These are phyloP conservation scores for Thuja plicata DNA, from an alignment of 83 land plant species.

Conservation along the genomic window DNA sequence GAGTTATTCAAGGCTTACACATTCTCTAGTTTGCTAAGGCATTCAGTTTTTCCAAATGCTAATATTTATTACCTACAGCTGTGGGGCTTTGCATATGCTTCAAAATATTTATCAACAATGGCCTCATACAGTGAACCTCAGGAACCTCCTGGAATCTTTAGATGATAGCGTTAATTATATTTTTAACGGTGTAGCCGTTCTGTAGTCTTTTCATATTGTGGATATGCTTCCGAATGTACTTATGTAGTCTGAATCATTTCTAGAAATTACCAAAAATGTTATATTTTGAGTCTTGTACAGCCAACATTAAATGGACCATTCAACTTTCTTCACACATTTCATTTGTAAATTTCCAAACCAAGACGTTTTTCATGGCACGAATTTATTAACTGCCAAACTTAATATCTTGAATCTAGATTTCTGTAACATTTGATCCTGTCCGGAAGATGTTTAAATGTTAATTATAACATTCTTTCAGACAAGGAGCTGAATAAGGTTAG, in stretches of 20 bases:
- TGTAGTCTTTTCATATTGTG: not conserved
- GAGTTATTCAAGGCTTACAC: not conserved
- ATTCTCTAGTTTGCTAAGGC: slow-evolving; percentile 1
- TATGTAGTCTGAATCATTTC: not conserved
- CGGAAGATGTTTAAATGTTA: not conserved
- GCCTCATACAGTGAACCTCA: slow-evolving; percentile 16
- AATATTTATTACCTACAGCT: slow-evolving; percentile 41
- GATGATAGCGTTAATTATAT: slow-evolving; percentile 10
- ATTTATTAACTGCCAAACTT: not conserved
- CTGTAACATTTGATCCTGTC: not conserved
- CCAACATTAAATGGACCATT: not conserved
- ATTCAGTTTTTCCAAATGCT: not conserved
- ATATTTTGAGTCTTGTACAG: not conserved
- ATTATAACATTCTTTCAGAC: not conserved
- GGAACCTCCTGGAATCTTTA: slow-evolving; percentile 13
- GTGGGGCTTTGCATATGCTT: slow-evolving; percentile 85
- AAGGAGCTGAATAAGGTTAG: not conserved
- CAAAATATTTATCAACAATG: slow-evolving; percentile 52
- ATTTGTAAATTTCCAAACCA: not conserved
- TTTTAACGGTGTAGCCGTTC: not conserved
- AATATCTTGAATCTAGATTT: not conserved
- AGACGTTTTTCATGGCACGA: not conserved
- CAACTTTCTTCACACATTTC: not conserved
- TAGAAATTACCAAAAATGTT: not conserved
- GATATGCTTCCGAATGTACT: not conserved